A percentile compares a stretch with the other conserved stretches of the same genome.
These are phyloP conservation scores for Leccinum olivaceopallidum DNA, from an alignment of 768 basidiomycete genomes.

Conservation along the genomic window DNA sequence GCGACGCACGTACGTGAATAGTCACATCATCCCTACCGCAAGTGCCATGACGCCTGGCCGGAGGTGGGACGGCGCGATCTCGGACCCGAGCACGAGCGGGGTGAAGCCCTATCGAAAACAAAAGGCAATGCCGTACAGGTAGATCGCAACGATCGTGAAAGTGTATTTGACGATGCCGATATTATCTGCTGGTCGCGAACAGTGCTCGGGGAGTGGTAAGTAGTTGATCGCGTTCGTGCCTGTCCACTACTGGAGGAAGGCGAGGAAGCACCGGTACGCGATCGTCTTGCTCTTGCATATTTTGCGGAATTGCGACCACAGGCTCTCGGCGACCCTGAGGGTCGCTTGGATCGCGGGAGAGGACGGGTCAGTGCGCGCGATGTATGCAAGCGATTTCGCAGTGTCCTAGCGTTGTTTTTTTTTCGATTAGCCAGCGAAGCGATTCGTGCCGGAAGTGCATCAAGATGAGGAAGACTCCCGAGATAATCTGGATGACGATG, in stretches of 20 bases:
- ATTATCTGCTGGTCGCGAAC: constrained; percentile 40
- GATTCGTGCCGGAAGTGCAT: constrained; percentile 43
- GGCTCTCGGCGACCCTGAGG: not conserved
- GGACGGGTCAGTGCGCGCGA: no score
- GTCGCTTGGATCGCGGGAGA: no score
- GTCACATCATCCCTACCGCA: constrained; percentile 34
- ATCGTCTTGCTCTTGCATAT: constrained; percentile 35
- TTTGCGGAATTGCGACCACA: constrained; percentile 29
- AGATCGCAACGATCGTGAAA: constrained; percentile 35
- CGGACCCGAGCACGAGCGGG: constrained; percentile 35
- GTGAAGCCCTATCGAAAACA: constrained; percentile 31
- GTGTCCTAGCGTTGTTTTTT: constrained; percentile 8
- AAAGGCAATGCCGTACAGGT: constrained; percentile 39
- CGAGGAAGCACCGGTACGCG: constrained; percentile 31
- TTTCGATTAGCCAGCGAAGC: constrained; percentile 42
- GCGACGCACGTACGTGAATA: constrained; percentile 38
- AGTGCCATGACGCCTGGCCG: constrained; percentile 33
- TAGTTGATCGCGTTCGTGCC: constrained; percentile 45
- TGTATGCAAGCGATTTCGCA: no score
- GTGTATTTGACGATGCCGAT: constrained; percentile 41
- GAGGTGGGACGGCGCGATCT: constrained; percentile 38
- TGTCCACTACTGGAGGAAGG: constrained; percentile 40
- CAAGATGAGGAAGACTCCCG: constrained; percentile 35
- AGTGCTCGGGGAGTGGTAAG: constrained; percentile 28
- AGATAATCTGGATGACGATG: constrained; percentile 39